Base-by-base conservation (phyloP, 192 early-diverging fungal genomes). In the Coemansia sp. region DNA sequence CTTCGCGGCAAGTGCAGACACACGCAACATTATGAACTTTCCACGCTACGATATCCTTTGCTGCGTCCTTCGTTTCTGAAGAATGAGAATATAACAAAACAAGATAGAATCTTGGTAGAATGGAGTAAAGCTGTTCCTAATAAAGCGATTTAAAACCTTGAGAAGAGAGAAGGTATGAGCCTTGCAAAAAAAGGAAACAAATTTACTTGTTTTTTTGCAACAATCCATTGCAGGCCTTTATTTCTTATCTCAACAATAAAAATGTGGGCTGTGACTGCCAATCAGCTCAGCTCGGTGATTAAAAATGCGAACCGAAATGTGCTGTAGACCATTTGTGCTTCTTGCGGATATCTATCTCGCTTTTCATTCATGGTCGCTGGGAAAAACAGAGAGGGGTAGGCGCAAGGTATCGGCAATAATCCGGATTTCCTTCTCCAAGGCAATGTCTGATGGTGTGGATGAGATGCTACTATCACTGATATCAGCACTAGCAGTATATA, bases 361-460 rank as follows among this genome's bases (percentile, higher is more conserved):
- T 45, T 9, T 9, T 45, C 43, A 45, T 45, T 45, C 43, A 54
- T 18, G 5, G 0, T 55, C 21, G 32, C 37, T 41, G n/a, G 65
- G 65, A 41, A 74, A 76, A 12, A 76, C 42, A 0, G 74, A 67
- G 8, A 71, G 58, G 2, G 69, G 74, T 5, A 82, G 65, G 0
- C 79, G 67, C 45, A 82, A 61, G 5, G 68, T 76, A 6, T 65
- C 56, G 0, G 79, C 73, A 32, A 82, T 65, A 7, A 62, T 64
- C 58, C 56, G 66, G 68, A 71, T 76, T 18, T 76, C 79, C 54
- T 55, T 37, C 12, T 45, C 74, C 16, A 77, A 9, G 36, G 76
- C 65, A 1, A 77, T 62, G 12, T n/a, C 18, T 10, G 55, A 16
- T 0, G 49, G 15, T 15, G 47, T 18, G 19, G 39, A 36, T 13